Evolutionary conservation across 371 early-diverging fungal genomes (phyloP), one percentile per base, ranked within the genome.

Genomic region (Mortierella sp.): DNA sequence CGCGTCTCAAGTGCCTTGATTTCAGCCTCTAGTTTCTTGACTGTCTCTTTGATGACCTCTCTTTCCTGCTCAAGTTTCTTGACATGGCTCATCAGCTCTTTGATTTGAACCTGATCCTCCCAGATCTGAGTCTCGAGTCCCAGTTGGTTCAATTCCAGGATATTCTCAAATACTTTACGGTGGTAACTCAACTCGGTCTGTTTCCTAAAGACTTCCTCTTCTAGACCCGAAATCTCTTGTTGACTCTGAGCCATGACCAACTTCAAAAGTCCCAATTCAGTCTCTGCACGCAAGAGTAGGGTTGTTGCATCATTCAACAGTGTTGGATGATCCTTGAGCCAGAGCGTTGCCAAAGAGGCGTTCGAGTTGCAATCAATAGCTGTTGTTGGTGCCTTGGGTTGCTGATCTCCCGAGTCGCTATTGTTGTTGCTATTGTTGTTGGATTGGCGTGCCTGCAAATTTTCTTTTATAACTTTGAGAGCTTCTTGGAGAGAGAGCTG

Each of bases 161-260:
- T 9, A 14, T 64, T 43, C 1, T 73, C 70, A 51, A 70, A 73
- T 6, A 78, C 40, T 5, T 58, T 35, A 0, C 68, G 75, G 28
- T 74, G 79, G 10, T 70, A 68, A n/a, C 24, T 43, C 22, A 79
- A 62, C 14, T 79, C 71, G 1, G n/a, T 49, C 22, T 79, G 75
- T 28, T 74, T 74, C 10, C 62, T 62, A 20, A 67, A 55, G 22
- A 79, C 70, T 35, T 79, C 79, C 3, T 79, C 79, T 35, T 79
- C 79, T 0, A 79, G 49, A 0, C 75, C 79, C 10, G 43, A 67
- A 26, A 79, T 74, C 37, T 79, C 79, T 37, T 52, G 32, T 45
- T 68, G 71, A 39, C 62, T 74, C 58, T 79, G 75, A 4, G 71
- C 71, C 79, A 79, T 79, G 54, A 79, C 55, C 51, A 79, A 47